Evolutionary conservation across 1,139 yeast species (phyloP).

Genomic region (Hemisphaericaspora lyxosophila): DNA sequence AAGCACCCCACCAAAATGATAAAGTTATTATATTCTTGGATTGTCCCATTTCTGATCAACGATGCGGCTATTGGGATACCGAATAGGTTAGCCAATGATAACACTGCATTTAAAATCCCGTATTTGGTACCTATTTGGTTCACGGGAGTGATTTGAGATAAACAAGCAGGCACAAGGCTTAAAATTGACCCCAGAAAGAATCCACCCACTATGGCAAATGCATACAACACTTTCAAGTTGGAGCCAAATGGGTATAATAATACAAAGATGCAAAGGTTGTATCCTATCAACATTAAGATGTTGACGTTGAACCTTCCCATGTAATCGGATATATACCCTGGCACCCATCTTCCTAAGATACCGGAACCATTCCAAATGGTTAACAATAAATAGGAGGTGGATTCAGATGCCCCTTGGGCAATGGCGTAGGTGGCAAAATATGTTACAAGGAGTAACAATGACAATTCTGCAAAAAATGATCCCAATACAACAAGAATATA

Average conservation of each 20-base stretch:
- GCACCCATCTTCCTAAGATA: constrained; percentile 55
- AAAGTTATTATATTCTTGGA: constrained; percentile 33
- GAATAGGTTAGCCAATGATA: constrained; percentile 41
- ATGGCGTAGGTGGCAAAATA: constrained; percentile 58
- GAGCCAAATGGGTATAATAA: constrained; percentile 44
- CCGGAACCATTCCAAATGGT: constrained; percentile 63
- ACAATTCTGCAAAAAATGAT: constrained; percentile 53
- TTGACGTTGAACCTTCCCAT: constrained; percentile 60
- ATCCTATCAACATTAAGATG: constrained; percentile 34
- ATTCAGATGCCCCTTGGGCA: constrained; percentile 51
- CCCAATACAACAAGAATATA: constrained; percentile 31
- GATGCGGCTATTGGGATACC: constrained; percentile 48
- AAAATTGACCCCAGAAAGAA: constrained; percentile 31
- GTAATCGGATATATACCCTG: constrained; percentile 55
- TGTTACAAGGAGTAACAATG: constrained; percentile 52
- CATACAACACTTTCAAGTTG: constrained; percentile 29
- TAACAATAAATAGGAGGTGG: constrained; percentile 51
- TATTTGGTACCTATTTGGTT: constrained; percentile 42
- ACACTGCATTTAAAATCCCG: constrained; percentile 38
- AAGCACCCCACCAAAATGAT: constrained; percentile 36
- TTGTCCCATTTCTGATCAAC: constrained; percentile 36
- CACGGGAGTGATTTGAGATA: constrained; percentile 39
- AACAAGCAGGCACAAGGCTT: constrained; percentile 41
- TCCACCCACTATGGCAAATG: constrained; percentile 38
- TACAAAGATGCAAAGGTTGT: constrained; percentile 30